Conservation (phyloP, 495 filamentous ascomycete species). For the Xylaria curta region DNA sequence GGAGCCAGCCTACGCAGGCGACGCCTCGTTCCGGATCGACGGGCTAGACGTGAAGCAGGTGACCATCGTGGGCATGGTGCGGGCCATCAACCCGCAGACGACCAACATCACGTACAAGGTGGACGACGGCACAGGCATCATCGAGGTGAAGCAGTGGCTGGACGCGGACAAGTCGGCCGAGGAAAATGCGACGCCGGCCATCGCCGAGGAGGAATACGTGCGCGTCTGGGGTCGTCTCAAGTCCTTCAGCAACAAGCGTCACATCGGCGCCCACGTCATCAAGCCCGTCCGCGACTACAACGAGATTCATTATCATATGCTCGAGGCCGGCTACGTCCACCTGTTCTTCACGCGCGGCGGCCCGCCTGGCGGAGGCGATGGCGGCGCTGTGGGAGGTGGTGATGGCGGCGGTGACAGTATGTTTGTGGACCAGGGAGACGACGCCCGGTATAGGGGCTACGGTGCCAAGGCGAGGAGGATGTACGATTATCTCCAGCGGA, state of each 20-base stretch:
- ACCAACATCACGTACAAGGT: conserved; percentile 92
- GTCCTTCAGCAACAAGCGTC: conserved; percentile 76
- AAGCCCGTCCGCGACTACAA: conserved; percentile 82
- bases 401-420: conserved; percentile 50
- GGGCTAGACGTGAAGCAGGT: conserved; percentile 67
- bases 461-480: conserved; percentile 65
- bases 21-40: conserved; percentile 77
- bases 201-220: conserved; percentile 73
- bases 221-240: conserved; percentile 82
- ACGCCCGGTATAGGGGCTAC: conserved; percentile 43
- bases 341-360: conserved; percentile 80
- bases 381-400: conserved; percentile 28
- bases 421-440: conserved; percentile 59
- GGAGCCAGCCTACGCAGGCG: conserved; percentile 72
- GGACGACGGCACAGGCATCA: conserved; percentile 91
- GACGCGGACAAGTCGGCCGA: conserved; percentile 63
- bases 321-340: conserved; percentile 88
- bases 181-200: conserved; percentile 39
- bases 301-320: conserved; percentile 86
- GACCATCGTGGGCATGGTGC: conserved; percentile 88
- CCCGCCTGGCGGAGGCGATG: conserved; percentile 46
- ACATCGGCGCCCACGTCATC: conserved; percentile 81
- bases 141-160: conserved; percentile 94
- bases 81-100: conserved; percentile 80
- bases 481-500: conserved; percentile 65